Conservation (phyloP, 441 rosid species). For the Metrosideros polymorpha region DNA sequence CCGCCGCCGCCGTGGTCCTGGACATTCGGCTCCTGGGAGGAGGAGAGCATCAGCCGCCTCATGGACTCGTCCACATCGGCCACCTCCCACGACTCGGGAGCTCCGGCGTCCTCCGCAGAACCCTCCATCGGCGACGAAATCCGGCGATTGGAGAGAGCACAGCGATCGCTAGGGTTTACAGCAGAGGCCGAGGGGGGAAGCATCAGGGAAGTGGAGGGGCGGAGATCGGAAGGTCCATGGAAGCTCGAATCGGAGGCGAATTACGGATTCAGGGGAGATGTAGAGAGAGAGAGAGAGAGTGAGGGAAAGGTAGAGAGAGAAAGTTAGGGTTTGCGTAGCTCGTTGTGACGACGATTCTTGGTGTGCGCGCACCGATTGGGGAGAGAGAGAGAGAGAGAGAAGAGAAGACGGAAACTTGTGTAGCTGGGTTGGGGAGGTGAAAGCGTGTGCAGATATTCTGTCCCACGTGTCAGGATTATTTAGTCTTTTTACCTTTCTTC, state of each 20-base stretch:
- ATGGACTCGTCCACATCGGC: slow-evolving; percentile 51
- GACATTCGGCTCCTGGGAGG: slow-evolving; percentile 14
- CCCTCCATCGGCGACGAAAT: slow-evolving; percentile 41
- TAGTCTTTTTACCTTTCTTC: not conserved
- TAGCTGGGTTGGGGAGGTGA: not conserved
- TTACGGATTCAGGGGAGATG: not conserved
- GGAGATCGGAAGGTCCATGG: slow-evolving; percentile 18
- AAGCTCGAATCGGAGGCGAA: not conserved
- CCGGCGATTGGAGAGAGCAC: slow-evolving; percentile 7
- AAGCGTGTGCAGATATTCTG: not conserved
- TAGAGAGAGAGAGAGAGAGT: not conserved
- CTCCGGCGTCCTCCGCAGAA: slow-evolving; percentile 63
- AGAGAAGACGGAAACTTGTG: not conserved
- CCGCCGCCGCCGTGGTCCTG: slow-evolving; percentile 12
- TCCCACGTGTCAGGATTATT: slow-evolving; percentile 7
- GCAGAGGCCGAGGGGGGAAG: not conserved
- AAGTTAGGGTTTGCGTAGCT: slow-evolving; percentile 12
- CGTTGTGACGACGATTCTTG: not conserved
- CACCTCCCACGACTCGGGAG: slow-evolving; percentile 70
- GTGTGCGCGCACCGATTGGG: not conserved
- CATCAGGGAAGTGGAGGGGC: slow-evolving; percentile 8
- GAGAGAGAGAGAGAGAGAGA: not conserved
- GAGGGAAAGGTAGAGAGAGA: not conserved
- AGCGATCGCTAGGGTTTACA: not conserved
- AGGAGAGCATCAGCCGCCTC: slow-evolving; percentile 22